Evolutionary conservation across 805 yeast genomes (phyloP), one percentile per base, ranked within the genome.

Genomic region (Kazachstania africana): DNA sequence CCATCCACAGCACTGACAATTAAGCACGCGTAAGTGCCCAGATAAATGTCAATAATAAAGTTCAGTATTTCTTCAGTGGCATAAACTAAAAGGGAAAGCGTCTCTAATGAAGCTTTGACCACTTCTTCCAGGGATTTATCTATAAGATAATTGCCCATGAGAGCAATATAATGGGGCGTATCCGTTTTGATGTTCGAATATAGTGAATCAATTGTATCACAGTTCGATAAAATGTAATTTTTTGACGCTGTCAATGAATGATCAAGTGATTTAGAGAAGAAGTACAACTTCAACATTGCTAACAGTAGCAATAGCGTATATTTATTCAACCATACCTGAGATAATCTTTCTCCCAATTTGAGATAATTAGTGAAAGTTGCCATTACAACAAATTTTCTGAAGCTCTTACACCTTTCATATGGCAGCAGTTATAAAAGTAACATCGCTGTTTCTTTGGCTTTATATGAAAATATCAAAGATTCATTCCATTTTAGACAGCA

Each of bases 11-110:
- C 72, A 4, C 91, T 76, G 0, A 80, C 72, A 10, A 84, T 51
- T 10, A 91, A 60, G 53, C 98, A 91, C 0, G 79, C 77, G 54
- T 82, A 83, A 0, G 97, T 91, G 0, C 96, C 97, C 2, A 85
- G 53, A 29, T 79, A 70, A 40, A 88, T 44, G 20, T 85, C 84
- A 6, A 88, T 57, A 6, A 72, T 59, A 47, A 88, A 82, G 4
- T 72, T 47, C 0, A 82, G 49, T 25, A 85, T 39, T 26, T 66
- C 63, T 42, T 80, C 77, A 6, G 76, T 58, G 0, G 74, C 78
- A 1, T 72, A 67, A 0, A 82, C 48, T 8, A 72, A 44, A 29
- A 74, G 35, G 1, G 62, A 45, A 8, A 81, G 33, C 1, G 67
- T 40, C 2, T 60, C 50, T 18, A 67, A 44, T 8, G 74, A 56